Evolutionary conservation across 192 early-diverging fungal genomes (phyloP).

Genomic region (Mortierella claussenii): DNA sequence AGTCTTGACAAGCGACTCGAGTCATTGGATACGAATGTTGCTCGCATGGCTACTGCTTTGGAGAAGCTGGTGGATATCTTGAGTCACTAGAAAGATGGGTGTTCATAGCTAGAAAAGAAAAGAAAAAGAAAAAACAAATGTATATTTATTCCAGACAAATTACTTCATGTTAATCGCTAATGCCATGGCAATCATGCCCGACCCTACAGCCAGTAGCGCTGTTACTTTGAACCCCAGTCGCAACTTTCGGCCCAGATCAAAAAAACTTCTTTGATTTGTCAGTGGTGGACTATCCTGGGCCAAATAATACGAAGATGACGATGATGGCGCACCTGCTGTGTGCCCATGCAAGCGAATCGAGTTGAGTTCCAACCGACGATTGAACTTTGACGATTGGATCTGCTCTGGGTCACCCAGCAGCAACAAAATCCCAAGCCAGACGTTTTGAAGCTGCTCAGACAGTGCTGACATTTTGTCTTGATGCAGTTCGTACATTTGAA

Average conservation of each 20-base stretch:
- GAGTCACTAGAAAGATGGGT: slow-evolving; percentile 9
- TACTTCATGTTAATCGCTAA: slow-evolving; percentile 20
- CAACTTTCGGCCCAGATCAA: slow-evolving; percentile 13
- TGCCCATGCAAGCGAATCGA: slow-evolving; percentile 9
- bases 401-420: slow-evolving; percentile 11
- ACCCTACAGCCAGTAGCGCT: slow-evolving; percentile 13
- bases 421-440: slow-evolving; percentile 19
- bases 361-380: slow-evolving; percentile 10
- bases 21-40: slow-evolving; percentile 53
- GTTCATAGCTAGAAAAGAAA: neutral
- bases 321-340: slow-evolving; percentile 11
- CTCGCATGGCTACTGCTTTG: slow-evolving; percentile 52
- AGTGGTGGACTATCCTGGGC: neutral
- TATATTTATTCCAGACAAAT: neutral
- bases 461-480: slow-evolving; percentile 16
- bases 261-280: neutral
- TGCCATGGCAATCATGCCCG: slow-evolving; percentile 38
- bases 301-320: slow-evolving; percentile 17
- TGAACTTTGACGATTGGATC: neutral
- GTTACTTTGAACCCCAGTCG: slow-evolving; percentile 33
- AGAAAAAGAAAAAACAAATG: neutral
- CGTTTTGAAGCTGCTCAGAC: slow-evolving; percentile 22
- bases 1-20: slow-evolving; percentile 48
- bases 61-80: slow-evolving; percentile 47
- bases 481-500: slow-evolving; percentile 6